Percentiles rank a stretch among this genome's conserved stretches.
These are phyloP conservation scores for Eruca vesicaria DNA, from an alignment of 441 rosid genomes.

Conservation along the genomic window DNA sequence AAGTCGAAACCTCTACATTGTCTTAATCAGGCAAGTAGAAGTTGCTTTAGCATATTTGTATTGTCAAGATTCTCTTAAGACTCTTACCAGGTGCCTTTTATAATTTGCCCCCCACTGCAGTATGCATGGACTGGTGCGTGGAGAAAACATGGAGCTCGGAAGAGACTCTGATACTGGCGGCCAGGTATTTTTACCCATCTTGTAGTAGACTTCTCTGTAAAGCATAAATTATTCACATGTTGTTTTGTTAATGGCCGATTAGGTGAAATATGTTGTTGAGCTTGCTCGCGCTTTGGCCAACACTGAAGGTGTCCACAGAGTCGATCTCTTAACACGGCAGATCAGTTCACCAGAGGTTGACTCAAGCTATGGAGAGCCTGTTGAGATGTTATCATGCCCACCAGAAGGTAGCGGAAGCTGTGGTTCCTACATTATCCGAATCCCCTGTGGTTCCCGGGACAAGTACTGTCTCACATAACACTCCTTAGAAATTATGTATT, in stretches of 20 bases:
- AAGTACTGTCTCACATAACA: slow-evolving; percentile 29
- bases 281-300: slow-evolving; percentile 92
- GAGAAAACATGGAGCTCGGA: slow-evolving; percentile 97
- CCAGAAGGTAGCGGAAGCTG: slow-evolving; percentile 60
- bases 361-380: slow-evolving; percentile 94
- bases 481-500: background rate
- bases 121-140: slow-evolving; percentile 91
- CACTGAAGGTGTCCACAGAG: slow-evolving; percentile 95
- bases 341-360: slow-evolving; percentile 79
- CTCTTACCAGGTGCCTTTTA: background rate
- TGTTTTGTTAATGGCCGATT: slow-evolving; percentile 11
- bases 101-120: slow-evolving; percentile 38
- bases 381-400: slow-evolving; percentile 82
- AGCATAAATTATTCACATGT: background rate
- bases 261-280: slow-evolving; percentile 97
- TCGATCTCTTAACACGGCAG: slow-evolving; percentile 93
- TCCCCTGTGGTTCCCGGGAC: slow-evolving; percentile 89
- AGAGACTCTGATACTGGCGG: slow-evolving; percentile 98
- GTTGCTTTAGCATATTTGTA: background rate
- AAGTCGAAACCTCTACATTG: slow-evolving; percentile 53
- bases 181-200: slow-evolving; percentile 49
- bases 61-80: background rate
- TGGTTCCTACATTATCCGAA: slow-evolving; percentile 90
- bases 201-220: background rate
- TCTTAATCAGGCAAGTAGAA: slow-evolving; percentile 67